Evolutionary conservation across 441 rosid genomes (phyloP).

Genomic region (Erysimum cheiri): DNA sequence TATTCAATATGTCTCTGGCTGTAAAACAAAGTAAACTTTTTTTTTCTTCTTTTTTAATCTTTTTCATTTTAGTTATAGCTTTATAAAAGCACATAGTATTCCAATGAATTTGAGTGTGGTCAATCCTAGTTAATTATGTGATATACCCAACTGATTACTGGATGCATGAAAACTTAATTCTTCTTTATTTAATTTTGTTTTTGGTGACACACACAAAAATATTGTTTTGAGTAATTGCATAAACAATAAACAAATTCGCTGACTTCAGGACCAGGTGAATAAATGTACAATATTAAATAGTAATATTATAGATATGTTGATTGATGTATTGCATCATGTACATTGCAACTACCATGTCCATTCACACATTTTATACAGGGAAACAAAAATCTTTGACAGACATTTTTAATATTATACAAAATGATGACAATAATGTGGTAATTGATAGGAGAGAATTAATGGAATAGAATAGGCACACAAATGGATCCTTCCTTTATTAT

Average conservation of each 20-base stretch:
- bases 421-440: slow-evolving; percentile 3
- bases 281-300: slow-evolving; percentile 3
- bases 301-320: slow-evolving; percentile 6
- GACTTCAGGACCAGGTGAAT: slow-evolving; percentile 28
- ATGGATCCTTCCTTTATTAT: slow-evolving; percentile 30
- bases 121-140: not conserved
- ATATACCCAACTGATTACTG: not conserved
- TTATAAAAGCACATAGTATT: not conserved
- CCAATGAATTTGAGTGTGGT: slow-evolving; percentile 6
- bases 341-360: slow-evolving; percentile 33
- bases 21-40: not conserved
- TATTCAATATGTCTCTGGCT: not conserved
- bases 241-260: slow-evolving; percentile 28
- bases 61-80: not conserved
- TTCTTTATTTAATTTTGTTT: not conserved
- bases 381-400: not conserved
- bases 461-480: slow-evolving; percentile 27
- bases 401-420: slow-evolving; percentile 1
- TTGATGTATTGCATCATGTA: slow-evolving; percentile 19
- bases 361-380: slow-evolving; percentile 5
- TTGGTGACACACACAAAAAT: not conserved
- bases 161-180: not conserved
- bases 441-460: slow-evolving; percentile 3
- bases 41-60: not conserved
- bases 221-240: slow-evolving; percentile 7